Evolutionary conservation across 75 land plant genomes (phyloP), one percentile per base, ranked within the genome.

Genomic region (Picea glauca): DNA sequence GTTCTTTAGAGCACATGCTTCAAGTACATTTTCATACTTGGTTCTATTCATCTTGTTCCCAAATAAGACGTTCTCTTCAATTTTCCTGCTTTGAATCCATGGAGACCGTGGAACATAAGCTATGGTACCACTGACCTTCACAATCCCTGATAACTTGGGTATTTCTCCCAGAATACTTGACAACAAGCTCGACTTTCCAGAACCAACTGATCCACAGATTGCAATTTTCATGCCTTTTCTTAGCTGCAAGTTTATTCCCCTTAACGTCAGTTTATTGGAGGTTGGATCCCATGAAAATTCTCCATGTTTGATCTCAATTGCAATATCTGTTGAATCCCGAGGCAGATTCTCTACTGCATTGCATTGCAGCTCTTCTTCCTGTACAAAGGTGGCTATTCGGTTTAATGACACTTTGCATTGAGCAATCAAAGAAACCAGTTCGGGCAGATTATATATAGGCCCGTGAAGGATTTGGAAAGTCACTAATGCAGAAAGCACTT

Each of bases 1-100:
- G 77, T 85, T 91, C 80, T 89, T 85, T 60, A 93, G 72, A 33
- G 89, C 79, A 77, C 96, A 93, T 20, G 84, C 93, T 62, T 88
- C 84, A 61, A 93, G 86, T 26, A 88, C 89, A 7, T 74, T 76
- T 6, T 89, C 86, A 78, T 93, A 94, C 50, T 76, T 83, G 74
- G 72, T 68, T 74, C 87, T 84, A 46, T 91, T 85, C 96, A 91
- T 94, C n/a, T 78, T 78, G 26, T 67, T 82, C n/a, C 89, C 92
- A 81, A 94, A 94, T 56, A 88, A 70, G 7, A 94, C 81, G 76
- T 86, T 88, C 46, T 83, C 90, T 77, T 82, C 83, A 46, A 86
- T 78, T 33, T 75, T 88, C 12, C 88, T 88, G 57, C 77, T 86
- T 64, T 88, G 90, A 57, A 88, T 86, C 90, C 90, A 88, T 32